Conservation (phyloP, 768 basidiomycete species). For the Xerocomellus chrysenteron region DNA sequence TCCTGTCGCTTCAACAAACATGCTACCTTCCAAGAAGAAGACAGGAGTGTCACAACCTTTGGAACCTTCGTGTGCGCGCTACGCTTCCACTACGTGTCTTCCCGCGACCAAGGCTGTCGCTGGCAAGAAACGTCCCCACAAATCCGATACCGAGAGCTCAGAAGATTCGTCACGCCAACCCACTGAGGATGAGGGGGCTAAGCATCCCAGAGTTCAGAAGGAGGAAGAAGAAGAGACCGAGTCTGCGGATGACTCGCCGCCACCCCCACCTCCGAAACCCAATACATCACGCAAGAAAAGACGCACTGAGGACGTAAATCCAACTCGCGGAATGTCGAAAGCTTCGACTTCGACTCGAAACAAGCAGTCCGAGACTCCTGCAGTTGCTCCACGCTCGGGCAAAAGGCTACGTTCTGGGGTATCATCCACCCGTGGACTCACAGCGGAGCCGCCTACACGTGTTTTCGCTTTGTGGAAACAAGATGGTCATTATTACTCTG, state of each 20-base stretch:
- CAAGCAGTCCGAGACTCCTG: constrained; percentile 28
- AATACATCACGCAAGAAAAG: constrained; percentile 45
- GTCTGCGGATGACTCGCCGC: constrained; percentile 37
- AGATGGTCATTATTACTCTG: constrained; percentile 61
- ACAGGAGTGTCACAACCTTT: neutral
- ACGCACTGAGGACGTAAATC: constrained; percentile 32
- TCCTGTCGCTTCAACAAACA: constrained; percentile 2
- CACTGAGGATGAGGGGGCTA: constrained; percentile 31
- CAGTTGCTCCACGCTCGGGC: constrained; percentile 33
- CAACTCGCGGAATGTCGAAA: constrained; percentile 24
- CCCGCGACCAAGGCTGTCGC: constrained; percentile 6
- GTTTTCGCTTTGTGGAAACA: constrained; percentile 72
- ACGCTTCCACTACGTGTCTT: neutral
- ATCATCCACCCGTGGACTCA: constrained; percentile 21
- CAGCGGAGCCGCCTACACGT: constrained; percentile 41
- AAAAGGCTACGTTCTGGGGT: constrained; percentile 43
- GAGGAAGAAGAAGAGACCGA: constrained; percentile 44
- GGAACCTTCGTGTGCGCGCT: constrained; percentile 4
- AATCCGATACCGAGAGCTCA: constrained; percentile 28
- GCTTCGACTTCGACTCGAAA: constrained; percentile 26
- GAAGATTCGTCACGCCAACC: constrained; percentile 11
- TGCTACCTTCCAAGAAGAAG: constrained; percentile 8
- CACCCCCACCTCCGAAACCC: constrained; percentile 26
- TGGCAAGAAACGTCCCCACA: constrained; percentile 22
- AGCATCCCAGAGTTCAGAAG: constrained; percentile 18